Evolutionary conservation across 306 rosid genomes (phyloP).

Genomic region (Senna tora): DNA sequence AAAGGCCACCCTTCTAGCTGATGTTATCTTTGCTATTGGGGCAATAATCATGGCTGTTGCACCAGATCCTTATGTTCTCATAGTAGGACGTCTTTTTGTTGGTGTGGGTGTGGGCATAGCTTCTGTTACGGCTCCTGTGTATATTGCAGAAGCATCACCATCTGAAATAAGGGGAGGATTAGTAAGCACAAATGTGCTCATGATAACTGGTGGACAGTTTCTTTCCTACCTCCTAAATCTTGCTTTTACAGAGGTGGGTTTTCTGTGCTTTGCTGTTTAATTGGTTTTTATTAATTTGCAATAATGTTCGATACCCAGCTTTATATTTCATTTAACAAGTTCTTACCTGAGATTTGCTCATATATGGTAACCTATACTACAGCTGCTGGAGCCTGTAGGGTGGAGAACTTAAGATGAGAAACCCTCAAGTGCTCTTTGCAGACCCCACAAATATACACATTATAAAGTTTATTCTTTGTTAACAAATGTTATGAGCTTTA

Average conservation of each 20-base stretch:
- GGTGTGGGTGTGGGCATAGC: slow-evolving; percentile 88
- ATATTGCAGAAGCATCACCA: slow-evolving; percentile 91
- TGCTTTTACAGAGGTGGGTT: slow-evolving; percentile 73
- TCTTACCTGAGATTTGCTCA: background rate
- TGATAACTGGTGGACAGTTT: slow-evolving; percentile 95
- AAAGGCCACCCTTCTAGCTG: slow-evolving; percentile 88
- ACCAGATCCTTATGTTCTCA: slow-evolving; percentile 82
- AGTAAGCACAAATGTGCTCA: slow-evolving; percentile 87
- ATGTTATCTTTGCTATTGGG: slow-evolving; percentile 70
- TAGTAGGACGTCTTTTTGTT: slow-evolving; percentile 71
- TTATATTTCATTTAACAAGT: background rate
- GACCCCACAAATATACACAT: too few relatives aligned
- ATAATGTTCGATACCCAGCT: background rate
- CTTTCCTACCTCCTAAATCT: slow-evolving; percentile 84
- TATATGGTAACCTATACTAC: background rate
- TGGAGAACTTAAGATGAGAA: background rate
- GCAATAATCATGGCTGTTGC: slow-evolving; percentile 85
- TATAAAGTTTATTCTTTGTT: too few relatives aligned
- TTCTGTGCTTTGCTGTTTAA: background rate
- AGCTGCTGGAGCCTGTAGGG: background rate
- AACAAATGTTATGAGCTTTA: background rate
- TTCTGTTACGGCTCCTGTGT: slow-evolving; percentile 90
- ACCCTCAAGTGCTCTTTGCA: too few relatives aligned
- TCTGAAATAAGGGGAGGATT: slow-evolving; percentile 88
- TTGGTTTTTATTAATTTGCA: background rate